Base-by-base conservation (phyloP, 176 grass and related monocot genomes). In the barley (Hordeum vulgare) region DNA sequence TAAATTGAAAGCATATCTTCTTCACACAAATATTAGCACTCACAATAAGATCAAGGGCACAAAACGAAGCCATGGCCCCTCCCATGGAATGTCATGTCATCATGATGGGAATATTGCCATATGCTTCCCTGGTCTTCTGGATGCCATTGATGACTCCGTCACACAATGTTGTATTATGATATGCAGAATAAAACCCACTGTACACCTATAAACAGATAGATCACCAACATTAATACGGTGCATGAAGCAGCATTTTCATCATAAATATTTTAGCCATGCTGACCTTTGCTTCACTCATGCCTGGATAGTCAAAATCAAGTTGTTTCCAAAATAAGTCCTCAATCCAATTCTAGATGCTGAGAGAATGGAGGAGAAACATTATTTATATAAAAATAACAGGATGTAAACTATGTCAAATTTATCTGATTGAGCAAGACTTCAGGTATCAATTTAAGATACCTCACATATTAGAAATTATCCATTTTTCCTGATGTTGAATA, bases 251-350 rank as follows among this genome's bases (percentile, higher is more conserved):
- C 69, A 77, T 65, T 66, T 65, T 21, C 20, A 82, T 72, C 44
- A 72, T 40, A 45, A 42, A 44, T 21, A 76, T 27, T 74, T 72
- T 21, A 54, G 62, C 24, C 54, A 51, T 62, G 72, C 62, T 87
- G 57, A 98, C 96, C 93, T 91, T 98, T 86, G 96, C 90, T 86
- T 93, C 89, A 79, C 87, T 67, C 87, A 98, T 93, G 80, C 88
- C 89, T 20, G 90, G 96, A 79, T 98, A 95, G 79, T 95, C 90
- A 39, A 95, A 84, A 89, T 95, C 92, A 65, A 98, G 92, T 65
- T 95, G 96, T 72, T 93, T 93, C 90, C 92, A 95, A 26, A 95
- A 91, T 53, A 98, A 86, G 83, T 98, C 92, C 66, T 98, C 90
- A 57, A 98, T 91, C 96, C 96, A 98, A 77, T 98, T 98, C 68